These are phyloP conservation scores for Penicillium crustosum DNA, from an alignment of 2,329 filamentous ascomycete genomes.

Conservation along the genomic window DNA sequence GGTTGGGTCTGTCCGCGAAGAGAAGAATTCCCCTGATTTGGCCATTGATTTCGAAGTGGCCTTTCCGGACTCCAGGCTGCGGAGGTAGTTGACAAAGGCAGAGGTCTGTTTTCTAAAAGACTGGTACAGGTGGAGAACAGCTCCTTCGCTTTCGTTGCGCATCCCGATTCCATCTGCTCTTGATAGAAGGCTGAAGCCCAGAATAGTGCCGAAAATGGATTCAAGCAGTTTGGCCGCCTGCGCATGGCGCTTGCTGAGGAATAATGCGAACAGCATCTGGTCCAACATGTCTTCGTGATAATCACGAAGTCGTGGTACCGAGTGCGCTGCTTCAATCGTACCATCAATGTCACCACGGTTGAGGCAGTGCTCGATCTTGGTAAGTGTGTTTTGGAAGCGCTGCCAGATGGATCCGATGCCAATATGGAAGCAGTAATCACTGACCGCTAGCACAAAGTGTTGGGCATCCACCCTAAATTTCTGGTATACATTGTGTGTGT, in stretches of 20 bases:
- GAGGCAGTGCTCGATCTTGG: slow-evolving; percentile 61
- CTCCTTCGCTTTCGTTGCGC: slow-evolving; percentile 40
- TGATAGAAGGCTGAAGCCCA: slow-evolving; percentile 61
- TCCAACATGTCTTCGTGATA: slow-evolving; percentile 74
- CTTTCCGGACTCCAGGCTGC: slow-evolving; percentile 66
- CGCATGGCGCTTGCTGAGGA: slow-evolving; percentile 72
- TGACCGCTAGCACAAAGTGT: slow-evolving; percentile 72
- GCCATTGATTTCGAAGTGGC: slow-evolving; percentile 41
- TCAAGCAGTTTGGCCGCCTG: slow-evolving; percentile 72
- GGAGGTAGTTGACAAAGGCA: slow-evolving; percentile 71
- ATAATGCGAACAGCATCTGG: slow-evolving; percentile 69
- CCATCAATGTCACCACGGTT: slow-evolving; percentile 46
- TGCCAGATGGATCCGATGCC: slow-evolving; percentile 74
- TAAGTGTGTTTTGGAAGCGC: slow-evolving; percentile 65
- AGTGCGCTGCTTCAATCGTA: slow-evolving; percentile 54
- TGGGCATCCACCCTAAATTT: slow-evolving; percentile 74
- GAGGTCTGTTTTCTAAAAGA: slow-evolving; percentile 70
- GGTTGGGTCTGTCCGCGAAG: slow-evolving; percentile 43
- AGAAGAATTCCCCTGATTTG: slow-evolving; percentile 26
- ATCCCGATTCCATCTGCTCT: slow-evolving; percentile 40
- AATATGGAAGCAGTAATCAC: slow-evolving; percentile 76
- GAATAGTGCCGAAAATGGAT: slow-evolving; percentile 70
- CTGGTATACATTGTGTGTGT: slow-evolving; percentile 47
- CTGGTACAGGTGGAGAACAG: slow-evolving; percentile 58
- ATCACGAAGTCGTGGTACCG: slow-evolving; percentile 65